phyloP scores from a whole-genome alignment of 495 filamentous ascomycete species.

The Daldinia concentrica region DNA sequence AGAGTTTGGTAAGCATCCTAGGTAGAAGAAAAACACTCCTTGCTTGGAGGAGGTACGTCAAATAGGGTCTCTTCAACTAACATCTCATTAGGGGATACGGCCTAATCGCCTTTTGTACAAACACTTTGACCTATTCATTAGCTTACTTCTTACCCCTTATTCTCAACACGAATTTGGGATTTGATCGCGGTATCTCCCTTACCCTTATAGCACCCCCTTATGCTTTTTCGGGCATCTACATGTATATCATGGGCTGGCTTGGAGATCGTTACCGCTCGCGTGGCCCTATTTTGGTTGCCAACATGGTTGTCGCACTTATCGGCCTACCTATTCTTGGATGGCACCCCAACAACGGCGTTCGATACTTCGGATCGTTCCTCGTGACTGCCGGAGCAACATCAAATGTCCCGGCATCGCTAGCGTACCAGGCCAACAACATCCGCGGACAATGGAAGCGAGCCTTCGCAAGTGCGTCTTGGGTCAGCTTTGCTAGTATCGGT shows the following conservation, averaged over 20 bases:
- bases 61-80: constrained; percentile 31
- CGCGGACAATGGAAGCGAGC: constrained; percentile 74
- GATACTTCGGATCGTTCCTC: constrained; percentile 70
- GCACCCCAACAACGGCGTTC: constrained; percentile 55
- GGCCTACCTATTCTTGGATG: constrained; percentile 61
- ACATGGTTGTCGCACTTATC: constrained; percentile 54
- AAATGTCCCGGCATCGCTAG: constrained; percentile 63
- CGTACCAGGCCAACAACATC: constrained; percentile 70
- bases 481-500: constrained; percentile 65
- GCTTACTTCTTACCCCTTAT: constrained; percentile 75
- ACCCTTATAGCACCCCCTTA: constrained; percentile 69
- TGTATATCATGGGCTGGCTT: constrained; percentile 61
- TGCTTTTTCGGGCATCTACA: constrained; percentile 64
- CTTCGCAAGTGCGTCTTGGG: constrained; percentile 65
- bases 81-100: constrained; percentile 52
- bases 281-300: constrained; percentile 64
- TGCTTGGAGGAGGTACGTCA: background rate
- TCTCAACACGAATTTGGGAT: constrained; percentile 65
- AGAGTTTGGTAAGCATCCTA: constrained; percentile 62
- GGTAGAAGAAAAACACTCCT: background rate
- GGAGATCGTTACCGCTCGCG: constrained; percentile 65
- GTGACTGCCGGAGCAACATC: constrained; percentile 64
- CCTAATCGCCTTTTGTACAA: constrained; percentile 62
- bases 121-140: constrained; percentile 67
- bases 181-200: constrained; percentile 62